Evolutionary conservation across 23 red algal genomes (phyloP), one percentile per base, ranked within the genome.

Genomic region (Agarophyton chilense): DNA sequence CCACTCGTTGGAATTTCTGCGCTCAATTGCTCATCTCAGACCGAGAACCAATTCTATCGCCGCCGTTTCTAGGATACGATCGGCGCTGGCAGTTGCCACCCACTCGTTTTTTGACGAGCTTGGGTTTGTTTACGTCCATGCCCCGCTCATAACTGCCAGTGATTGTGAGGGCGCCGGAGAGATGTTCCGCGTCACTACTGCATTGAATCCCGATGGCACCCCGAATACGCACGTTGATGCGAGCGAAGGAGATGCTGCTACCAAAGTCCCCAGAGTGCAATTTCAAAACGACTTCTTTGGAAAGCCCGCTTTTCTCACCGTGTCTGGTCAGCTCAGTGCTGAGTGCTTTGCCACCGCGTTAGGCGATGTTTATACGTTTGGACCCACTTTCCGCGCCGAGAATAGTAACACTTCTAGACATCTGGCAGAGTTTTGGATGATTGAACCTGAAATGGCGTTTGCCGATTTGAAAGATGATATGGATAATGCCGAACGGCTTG

Each of bases 391-490:
- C 81, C 93, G 97, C 21, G 97, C 93, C 26, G 97, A 99, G 72
- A 96, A 99, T 78, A 95, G 92, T 83, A 96, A 99, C 77, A 99
- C 97, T 1, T 90, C 90, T 5, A 91, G 93, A 40, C 97, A 99
- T 72, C 77, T 96, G 34, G 89, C 97, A 2, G 97, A 99, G 78
- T 96, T 99, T 88, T 99, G 97, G 97, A 99, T 99, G 97, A 95
- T 99, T 72, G 97, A 99, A 74, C 97, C 97, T 1, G 97, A 99
- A 64, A 96, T 96, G 97, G 97, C 97, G 14, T 99, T 99, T 94
- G 97, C 93, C 16, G 45, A 78, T 25, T 77, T 95, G 49, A 52
- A 78, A 18, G 97, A 95, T 77, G 97, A 87, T 61, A 99, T 99
- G 97, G 57, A 72, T 9, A 96, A 96, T 64, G 97, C 97, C 16